Conservation (phyloP, 352 stramenopile genomes). For the Ochromonadaceae sp. region DNA sequence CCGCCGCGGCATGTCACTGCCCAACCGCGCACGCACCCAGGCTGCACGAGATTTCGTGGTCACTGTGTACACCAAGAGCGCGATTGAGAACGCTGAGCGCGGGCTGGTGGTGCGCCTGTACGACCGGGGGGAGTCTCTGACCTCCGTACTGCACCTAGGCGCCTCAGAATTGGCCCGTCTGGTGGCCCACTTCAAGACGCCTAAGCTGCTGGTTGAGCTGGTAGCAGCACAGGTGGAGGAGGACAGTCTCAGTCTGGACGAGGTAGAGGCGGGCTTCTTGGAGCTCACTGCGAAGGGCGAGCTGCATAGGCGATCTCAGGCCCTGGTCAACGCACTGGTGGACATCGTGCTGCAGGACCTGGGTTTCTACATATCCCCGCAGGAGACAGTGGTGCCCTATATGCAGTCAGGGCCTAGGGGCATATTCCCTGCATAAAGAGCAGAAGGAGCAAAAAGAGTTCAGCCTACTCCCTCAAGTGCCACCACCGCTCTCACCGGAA, state of each 20-base stretch:
- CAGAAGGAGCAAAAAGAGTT: no score
- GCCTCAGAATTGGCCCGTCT: background rate
- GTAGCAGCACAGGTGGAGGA: background rate
- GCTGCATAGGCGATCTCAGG: background rate
- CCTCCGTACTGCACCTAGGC: background rate
- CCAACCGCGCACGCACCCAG: no score
- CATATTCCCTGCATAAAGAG: no score
- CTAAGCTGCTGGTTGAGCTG: background rate
- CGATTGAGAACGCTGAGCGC: background rate
- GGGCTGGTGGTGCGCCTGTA: slow-evolving; percentile 13
- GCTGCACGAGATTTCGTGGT: background rate
- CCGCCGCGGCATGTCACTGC: background rate
- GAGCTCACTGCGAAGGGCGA: slow-evolving; percentile 1
- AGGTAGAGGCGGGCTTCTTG: background rate
- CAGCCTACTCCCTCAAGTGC: no score
- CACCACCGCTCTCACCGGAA: no score
- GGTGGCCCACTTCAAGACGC: background rate
- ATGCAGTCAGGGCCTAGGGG: background rate
- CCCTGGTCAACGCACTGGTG: background rate
- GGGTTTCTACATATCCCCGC: background rate
- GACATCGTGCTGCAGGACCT: slow-evolving; percentile 4
- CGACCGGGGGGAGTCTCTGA: background rate
- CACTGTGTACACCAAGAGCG: slow-evolving; percentile 7
- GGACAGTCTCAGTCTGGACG: background rate
- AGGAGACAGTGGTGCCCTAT: slow-evolving; percentile 3